Percentiles rank a stretch among this genome's conserved stretches.
phyloP scores from a whole-genome alignment of 345 rosid genomes.

The Salix purpurea region DNA sequence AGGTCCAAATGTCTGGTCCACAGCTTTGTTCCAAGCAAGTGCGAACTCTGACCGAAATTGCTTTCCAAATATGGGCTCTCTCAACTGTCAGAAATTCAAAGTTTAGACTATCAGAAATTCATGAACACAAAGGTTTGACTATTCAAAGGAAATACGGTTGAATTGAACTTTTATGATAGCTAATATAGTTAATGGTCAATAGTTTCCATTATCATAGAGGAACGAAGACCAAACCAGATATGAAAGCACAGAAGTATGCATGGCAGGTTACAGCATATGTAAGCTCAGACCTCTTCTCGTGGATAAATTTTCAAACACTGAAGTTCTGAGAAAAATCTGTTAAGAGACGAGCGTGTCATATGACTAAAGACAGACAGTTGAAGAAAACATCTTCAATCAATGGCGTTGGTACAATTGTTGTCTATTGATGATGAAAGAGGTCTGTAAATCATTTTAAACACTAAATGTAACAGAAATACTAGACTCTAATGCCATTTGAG shows the following conservation, averaged over 20 bases:
- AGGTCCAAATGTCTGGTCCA: slow-evolving; percentile 70
- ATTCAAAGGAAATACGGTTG: neutral
- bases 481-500: neutral
- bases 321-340: neutral
- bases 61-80: slow-evolving; percentile 56
- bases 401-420: neutral
- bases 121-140: neutral
- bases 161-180: neutral
- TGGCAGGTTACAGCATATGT: neutral
- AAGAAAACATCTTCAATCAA: neutral
- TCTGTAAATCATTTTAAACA: neutral
- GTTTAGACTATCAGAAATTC: slow-evolving; percentile 9
- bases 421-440: neutral
- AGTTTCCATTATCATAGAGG: neutral
- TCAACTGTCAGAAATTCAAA: slow-evolving; percentile 39
- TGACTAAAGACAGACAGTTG: neutral
- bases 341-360: neutral
- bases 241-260: neutral
- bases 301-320: neutral
- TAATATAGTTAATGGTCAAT: neutral
- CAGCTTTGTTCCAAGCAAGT: slow-evolving; percentile 75
- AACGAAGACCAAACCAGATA: neutral
- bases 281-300: neutral
- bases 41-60: slow-evolving; percentile 50
- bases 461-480: neutral